Conservation (phyloP, 2,329 filamentous ascomycete genomes). For the Epichloe gansuensis region DNA sequence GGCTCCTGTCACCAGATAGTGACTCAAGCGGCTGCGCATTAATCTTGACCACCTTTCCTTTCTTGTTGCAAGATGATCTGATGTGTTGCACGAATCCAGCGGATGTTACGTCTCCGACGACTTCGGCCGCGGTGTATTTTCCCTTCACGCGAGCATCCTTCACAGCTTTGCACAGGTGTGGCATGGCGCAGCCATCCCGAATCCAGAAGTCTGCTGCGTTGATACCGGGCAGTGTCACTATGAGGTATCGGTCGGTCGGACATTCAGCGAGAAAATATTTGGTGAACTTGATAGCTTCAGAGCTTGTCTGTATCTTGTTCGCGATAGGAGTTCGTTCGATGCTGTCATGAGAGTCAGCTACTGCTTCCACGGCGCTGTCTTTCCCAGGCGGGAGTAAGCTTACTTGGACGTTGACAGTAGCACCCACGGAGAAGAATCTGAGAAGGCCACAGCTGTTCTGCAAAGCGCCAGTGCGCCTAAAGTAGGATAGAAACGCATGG, state of each 20-base stretch:
- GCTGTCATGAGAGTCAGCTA: constrained; percentile 10
- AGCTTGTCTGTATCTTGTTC: constrained; percentile 37
- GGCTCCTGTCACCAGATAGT: constrained; percentile 29
- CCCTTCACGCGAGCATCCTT: constrained; percentile 22
- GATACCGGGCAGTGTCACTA: constrained; percentile 66
- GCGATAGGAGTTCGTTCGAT: constrained; percentile 21
- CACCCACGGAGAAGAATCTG: constrained; percentile 79
- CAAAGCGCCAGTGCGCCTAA: constrained; percentile 40
- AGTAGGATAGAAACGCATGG: constrained; percentile 43
- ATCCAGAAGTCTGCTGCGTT: constrained; percentile 54
- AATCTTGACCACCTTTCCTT: constrained; percentile 25
- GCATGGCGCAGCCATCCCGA: constrained; percentile 35
- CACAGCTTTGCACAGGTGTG: constrained; percentile 35
- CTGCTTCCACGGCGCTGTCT: background rate
- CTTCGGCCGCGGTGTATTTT: constrained; percentile 41
- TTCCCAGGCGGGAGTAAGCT: constrained; percentile 18
- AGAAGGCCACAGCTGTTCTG: constrained; percentile 56
- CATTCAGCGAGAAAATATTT: constrained; percentile 49
- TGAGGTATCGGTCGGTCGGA: constrained; percentile 61
- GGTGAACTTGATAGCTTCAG: constrained; percentile 28
- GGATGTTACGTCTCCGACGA: constrained; percentile 36
- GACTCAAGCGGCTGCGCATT: constrained; percentile 28
- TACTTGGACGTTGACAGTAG: constrained; percentile 78
- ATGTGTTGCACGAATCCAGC: constrained; percentile 32
- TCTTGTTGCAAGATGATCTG: constrained; percentile 29